These are phyloP conservation scores for Candida michaelii DNA, from an alignment of 805 yeast genomes.

Conservation along the genomic window DNA sequence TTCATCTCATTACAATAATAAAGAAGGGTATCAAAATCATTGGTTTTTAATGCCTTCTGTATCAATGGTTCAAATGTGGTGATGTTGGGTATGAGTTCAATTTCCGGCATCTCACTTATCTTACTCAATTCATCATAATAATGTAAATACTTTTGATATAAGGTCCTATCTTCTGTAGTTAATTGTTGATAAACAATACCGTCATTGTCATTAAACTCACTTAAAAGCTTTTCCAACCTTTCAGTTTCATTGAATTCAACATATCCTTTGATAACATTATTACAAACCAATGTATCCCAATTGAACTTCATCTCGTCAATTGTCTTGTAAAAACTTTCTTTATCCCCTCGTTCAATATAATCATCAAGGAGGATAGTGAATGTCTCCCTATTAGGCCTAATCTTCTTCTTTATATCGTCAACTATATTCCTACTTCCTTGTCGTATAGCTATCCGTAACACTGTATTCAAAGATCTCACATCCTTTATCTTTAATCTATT, in stretches of 20 bases:
- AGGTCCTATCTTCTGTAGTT: conserved; percentile 1
- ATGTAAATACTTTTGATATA: conserved; percentile 8
- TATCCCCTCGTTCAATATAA: background rate
- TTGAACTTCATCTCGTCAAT: background rate
- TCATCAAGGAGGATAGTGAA: conserved; percentile 2
- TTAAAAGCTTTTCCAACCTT: background rate
- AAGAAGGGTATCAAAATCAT: conserved; percentile 5
- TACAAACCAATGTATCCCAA: conserved; percentile 13
- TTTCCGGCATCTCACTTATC: conserved; percentile 1
- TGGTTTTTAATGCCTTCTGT: conserved; percentile 8
- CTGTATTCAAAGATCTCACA: conserved; percentile 11
- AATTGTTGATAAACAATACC: conserved; percentile 8
- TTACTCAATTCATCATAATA: conserved; percentile 10
- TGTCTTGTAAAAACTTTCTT: background rate
- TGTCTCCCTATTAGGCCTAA: conserved; percentile 13
- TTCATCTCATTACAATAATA: conserved; percentile 14
- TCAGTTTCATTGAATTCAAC: conserved; percentile 5
- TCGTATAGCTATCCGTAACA: conserved; percentile 21
- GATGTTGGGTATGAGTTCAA: conserved; percentile 16
- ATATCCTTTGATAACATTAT: conserved; percentile 11
- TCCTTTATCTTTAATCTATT: conserved; percentile 16
- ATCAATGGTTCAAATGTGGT: conserved; percentile 20
- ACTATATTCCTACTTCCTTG: conserved; percentile 24
- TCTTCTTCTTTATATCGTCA: conserved; percentile 18
- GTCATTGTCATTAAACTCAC: background rate